Evolutionary conservation across 768 basidiomycete genomes (phyloP).

Genomic region (Kwoniella sp.): DNA sequence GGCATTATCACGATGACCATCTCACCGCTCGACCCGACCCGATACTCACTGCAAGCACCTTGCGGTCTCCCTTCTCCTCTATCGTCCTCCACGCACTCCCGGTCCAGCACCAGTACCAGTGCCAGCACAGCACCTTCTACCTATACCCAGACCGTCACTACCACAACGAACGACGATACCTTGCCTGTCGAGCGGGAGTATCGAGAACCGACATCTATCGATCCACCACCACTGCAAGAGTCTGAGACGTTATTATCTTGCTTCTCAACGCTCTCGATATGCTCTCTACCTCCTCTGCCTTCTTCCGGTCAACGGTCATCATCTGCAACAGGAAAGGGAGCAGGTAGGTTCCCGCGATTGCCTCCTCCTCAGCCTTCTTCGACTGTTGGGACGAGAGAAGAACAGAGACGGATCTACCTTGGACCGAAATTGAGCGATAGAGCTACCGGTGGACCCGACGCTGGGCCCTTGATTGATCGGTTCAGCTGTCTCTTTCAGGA

Average conservation of each 20-base stretch:
- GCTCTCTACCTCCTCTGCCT: conserved; percentile 6
- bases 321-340: conserved; percentile 15
- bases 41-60: conserved; percentile 38
- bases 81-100: conserved; percentile 14
- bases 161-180: neutral
- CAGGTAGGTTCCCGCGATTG: conserved; percentile 36
- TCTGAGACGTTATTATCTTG: conserved; percentile 41
- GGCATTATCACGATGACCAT: neutral
- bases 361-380: conserved; percentile 30
- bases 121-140: conserved; percentile 10
- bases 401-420: conserved; percentile 44
- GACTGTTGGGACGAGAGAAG: conserved; percentile 31
- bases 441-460: conserved; percentile 50
- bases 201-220: conserved; percentile 14
- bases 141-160: neutral
- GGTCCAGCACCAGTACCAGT: too few species aligned
- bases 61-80: conserved; percentile 32
- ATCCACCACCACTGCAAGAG: conserved; percentile 2
- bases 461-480: conserved; percentile 49
- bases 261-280: conserved; percentile 28
- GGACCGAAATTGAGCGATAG: conserved; percentile 47
- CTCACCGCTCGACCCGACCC: conserved; percentile 4
- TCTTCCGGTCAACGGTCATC: too few species aligned
- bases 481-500: conserved; percentile 53
- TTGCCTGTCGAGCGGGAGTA: conserved; percentile 5